phyloP scores from a whole-genome alignment of 768 basidiomycete species.

The Collybiopsis confluens region DNA sequence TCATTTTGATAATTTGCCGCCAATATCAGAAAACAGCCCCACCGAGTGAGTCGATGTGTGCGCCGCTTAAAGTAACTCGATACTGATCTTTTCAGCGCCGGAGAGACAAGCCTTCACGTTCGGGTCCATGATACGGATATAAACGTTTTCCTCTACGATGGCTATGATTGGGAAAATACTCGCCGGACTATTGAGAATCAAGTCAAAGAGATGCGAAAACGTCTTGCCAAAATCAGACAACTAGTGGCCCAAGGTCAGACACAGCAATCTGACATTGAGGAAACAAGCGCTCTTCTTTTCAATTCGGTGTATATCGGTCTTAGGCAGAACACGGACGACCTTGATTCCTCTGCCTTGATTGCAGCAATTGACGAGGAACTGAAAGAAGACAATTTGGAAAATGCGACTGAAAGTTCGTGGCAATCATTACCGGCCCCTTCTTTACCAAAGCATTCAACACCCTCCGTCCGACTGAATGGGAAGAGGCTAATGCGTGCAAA shows the following conservation, averaged over 20 bases:
- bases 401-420: conserved; percentile 83
- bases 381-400: conserved; percentile 62
- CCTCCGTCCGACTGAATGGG: conserved; percentile 41
- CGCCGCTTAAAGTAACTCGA: neutral
- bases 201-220: conserved; percentile 81
- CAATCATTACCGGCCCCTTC: conserved; percentile 66
- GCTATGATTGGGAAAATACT: conserved; percentile 91
- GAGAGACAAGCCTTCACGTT: conserved; percentile 47
- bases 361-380: conserved; percentile 94
- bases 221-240: conserved; percentile 85
- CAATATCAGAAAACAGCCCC: conserved; percentile 43
- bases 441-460: conserved; percentile 37
- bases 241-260: conserved; percentile 87
- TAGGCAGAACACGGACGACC: conserved; percentile 67
- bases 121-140: conserved; percentile 60
- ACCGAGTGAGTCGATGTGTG: conserved; percentile 38
- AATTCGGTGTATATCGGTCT: conserved; percentile 94
- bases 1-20: conserved; percentile 64
- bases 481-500: conserved; percentile 70
- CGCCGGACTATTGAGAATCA: conserved; percentile 85
- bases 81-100: conserved; percentile 22
- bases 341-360: conserved; percentile 74
- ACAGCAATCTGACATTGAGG: conserved; percentile 71
- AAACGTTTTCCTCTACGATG: conserved; percentile 78
- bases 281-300: conserved; percentile 75